Conservation (phyloP, 148 eudicot species). For the Rhododendron simsii region DNA sequence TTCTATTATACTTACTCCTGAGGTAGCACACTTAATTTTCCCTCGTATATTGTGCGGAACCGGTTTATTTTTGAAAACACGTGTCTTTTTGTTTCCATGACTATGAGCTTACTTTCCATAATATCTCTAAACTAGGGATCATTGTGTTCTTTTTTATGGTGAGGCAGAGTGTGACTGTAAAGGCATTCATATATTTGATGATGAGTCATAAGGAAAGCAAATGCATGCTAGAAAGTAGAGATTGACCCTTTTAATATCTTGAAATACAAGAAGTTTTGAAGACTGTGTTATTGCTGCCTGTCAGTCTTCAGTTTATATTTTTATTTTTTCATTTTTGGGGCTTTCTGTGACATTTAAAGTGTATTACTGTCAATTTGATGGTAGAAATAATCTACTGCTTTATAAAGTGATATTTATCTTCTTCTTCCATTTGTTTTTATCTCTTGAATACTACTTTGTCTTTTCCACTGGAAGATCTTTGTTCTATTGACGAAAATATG, state of each 20-base stretch:
- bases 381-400: background rate
- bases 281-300: background rate
- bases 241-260: background rate
- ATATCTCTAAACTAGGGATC: background rate
- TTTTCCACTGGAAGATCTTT: background rate
- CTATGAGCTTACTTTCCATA: background rate
- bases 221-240: background rate
- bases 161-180: background rate
- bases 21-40: conserved; percentile 36
- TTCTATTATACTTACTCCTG: conserved; percentile 89
- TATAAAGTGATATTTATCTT: background rate
- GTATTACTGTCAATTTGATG: background rate
- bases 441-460: background rate
- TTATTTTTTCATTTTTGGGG: background rate
- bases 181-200: background rate
- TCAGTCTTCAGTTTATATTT: background rate
- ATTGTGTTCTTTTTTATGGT: background rate
- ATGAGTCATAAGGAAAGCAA: background rate
- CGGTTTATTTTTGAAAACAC: background rate
- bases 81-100: background rate
- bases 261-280: background rate
- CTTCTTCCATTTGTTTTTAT: background rate
- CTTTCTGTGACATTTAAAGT: background rate
- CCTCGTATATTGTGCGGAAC: background rate
- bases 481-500: background rate